A percentile compares a stretch with the other conserved stretches of the same genome.
Conservation (phyloP, 805 yeast genomes). For the Wickerhamiella lipophila region DNA sequence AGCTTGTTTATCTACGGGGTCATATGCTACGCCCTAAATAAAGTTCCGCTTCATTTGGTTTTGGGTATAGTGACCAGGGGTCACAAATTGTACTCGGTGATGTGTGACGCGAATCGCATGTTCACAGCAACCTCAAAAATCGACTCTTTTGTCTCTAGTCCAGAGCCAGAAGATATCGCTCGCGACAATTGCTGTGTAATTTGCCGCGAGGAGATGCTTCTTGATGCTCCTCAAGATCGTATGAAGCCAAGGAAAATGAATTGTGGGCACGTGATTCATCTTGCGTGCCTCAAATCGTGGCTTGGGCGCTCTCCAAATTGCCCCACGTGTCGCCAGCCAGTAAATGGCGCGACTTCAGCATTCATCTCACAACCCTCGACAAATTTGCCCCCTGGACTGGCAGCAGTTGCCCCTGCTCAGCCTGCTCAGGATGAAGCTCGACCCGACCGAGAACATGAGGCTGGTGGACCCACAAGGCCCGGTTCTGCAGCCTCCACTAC, state of each 20-base stretch:
- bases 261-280: slow-evolving; percentile 81
- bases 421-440: background rate
- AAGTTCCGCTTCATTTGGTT: slow-evolving; percentile 18
- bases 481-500: background rate
- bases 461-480: background rate
- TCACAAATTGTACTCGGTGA: slow-evolving; percentile 17
- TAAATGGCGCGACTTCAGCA: slow-evolving; percentile 12
- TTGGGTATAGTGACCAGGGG: background rate
- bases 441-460: background rate
- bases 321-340: slow-evolving; percentile 54
- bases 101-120: slow-evolving; percentile 24
- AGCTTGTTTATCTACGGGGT: background rate
- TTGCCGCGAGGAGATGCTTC: slow-evolving; percentile 79
- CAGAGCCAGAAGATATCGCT: slow-evolving; percentile 47
- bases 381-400: background rate
- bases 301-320: slow-evolving; percentile 83
- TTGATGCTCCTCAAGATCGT: slow-evolving; percentile 33
- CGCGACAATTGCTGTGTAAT: slow-evolving; percentile 64
- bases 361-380: background rate
- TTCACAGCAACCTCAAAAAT: slow-evolving; percentile 40
- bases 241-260: slow-evolving; percentile 57
- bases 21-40: background rate
- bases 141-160: slow-evolving; percentile 50
- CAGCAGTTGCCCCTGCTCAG: background rate
- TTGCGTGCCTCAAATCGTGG: slow-evolving; percentile 88